These are phyloP conservation scores for Cafeteria roenbergensis DNA, from an alignment of 108 stramenopile species.

Conservation along the genomic window DNA sequence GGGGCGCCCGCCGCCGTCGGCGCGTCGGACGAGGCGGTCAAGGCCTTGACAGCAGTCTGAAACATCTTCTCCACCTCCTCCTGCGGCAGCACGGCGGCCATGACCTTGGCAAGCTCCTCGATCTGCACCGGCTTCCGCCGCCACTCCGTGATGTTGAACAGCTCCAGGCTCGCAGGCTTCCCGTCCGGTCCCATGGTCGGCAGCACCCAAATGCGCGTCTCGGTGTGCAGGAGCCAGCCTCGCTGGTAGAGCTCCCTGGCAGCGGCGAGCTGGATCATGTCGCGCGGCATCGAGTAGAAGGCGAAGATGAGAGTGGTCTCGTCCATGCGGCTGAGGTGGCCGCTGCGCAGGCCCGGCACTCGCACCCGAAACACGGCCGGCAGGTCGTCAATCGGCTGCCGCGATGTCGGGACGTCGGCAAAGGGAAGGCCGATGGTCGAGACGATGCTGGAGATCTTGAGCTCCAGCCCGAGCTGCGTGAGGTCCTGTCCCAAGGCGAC, in stretches of 20 bases:
- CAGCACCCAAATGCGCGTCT: not conserved
- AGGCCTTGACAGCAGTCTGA: no score
- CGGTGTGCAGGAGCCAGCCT: not conserved
- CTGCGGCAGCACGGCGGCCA: no score
- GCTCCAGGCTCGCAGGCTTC: no score
- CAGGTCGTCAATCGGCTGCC: not conserved
- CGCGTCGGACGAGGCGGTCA: no score
- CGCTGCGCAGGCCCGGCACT: not conserved
- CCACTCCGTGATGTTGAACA: no score
- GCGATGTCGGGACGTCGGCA: not conserved
- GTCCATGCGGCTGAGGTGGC: not conserved
- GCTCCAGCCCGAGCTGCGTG: not conserved
- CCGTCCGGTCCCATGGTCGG: no score
- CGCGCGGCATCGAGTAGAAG: conserved; percentile 4
- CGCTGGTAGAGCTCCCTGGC: not conserved
- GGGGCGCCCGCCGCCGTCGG: no score
- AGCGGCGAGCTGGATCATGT: not conserved
- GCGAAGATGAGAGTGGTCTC: not conserved
- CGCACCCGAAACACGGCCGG: not conserved
- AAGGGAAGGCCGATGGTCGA: not conserved
- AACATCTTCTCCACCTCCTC: no score
- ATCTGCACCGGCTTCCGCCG: no score
- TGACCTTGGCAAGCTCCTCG: no score
- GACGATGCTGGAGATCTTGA: not conserved
- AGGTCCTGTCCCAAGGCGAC: not conserved